Evolutionary conservation across 2,329 filamentous ascomycete genomes (phyloP).

Genomic region (Geosmithia flava): DNA sequence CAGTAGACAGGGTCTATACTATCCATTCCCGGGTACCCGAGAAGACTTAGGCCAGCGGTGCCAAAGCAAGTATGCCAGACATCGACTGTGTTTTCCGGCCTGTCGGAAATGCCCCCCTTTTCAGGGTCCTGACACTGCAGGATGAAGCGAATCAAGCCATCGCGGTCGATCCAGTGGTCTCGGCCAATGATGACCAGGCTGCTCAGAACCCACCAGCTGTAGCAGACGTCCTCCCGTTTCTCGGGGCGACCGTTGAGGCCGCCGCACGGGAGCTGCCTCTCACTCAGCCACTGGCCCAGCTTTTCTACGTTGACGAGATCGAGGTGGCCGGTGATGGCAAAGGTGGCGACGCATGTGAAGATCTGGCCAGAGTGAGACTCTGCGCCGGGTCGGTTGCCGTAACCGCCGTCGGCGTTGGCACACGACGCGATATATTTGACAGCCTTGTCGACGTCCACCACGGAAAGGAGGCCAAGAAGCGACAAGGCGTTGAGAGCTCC

Average conservation of each 20-base stretch:
- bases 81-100: slow-evolving; percentile 90
- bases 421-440: slow-evolving; percentile 71
- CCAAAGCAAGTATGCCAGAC: slow-evolving; percentile 94
- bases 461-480: slow-evolving; percentile 58
- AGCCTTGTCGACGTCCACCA: slow-evolving; percentile 70
- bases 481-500: slow-evolving; percentile 83
- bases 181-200: slow-evolving; percentile 81
- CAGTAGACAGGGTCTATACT: slow-evolving; percentile 84
- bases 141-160: slow-evolving; percentile 71
- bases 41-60: slow-evolving; percentile 73
- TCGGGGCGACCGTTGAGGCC: slow-evolving; percentile 91
- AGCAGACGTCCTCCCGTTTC: slow-evolving; percentile 94
- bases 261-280: slow-evolving; percentile 76
- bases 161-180: slow-evolving; percentile 84
- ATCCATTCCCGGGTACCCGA: slow-evolving; percentile 64
- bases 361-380: slow-evolving; percentile 95
- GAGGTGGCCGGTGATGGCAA: slow-evolving; percentile 71
- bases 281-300: slow-evolving; percentile 81
- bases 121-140: slow-evolving; percentile 79
- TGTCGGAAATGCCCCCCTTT: slow-evolving; percentile 74
- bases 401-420: slow-evolving; percentile 89
- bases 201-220: slow-evolving; percentile 97
- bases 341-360: slow-evolving; percentile 81
- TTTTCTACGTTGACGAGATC: slow-evolving; percentile 75
- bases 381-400: slow-evolving; percentile 77